Evolutionary conservation across 2,329 filamentous ascomycete genomes (phyloP).

Genomic region (Diaporthe helianthi): DNA sequence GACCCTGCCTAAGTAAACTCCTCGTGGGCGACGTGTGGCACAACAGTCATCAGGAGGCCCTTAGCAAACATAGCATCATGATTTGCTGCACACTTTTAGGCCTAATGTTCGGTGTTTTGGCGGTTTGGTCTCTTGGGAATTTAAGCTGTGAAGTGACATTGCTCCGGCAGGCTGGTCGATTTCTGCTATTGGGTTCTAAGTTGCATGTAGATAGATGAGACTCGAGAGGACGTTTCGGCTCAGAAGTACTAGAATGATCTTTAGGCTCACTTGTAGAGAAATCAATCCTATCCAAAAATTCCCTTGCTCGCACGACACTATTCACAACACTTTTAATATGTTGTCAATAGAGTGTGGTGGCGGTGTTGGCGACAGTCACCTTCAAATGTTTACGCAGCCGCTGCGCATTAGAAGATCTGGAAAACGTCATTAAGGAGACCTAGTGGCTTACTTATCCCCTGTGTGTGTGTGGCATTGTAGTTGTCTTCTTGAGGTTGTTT

Average conservation of each 20-base stretch:
- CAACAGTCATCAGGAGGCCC: not conserved
- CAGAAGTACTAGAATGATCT: not conserved
- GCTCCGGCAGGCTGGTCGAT: not conserved
- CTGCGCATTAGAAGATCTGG: no score
- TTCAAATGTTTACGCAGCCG: no score
- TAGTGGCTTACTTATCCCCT: no score
- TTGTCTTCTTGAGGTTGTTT: no score
- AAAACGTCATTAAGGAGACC: no score
- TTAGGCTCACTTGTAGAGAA: not conserved
- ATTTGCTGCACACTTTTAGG: conserved; percentile 7
- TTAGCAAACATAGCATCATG: not conserved
- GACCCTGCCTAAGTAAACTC: conserved; percentile 6
- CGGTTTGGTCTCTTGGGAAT: conserved; percentile 3
- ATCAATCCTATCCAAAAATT: not conserved
- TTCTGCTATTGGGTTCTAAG: not conserved
- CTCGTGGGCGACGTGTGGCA: not conserved
- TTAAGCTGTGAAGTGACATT: not conserved
- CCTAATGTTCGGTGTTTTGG: conserved; percentile 15
- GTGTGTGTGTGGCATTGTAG: no score
- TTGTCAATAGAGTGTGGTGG: not conserved
- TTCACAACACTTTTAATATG: not conserved
- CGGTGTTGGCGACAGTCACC: not conserved
- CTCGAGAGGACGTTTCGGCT: not conserved
- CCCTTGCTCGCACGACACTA: not conserved
- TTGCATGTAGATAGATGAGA: no score